phyloP scores from a whole-genome alignment of 2,329 filamentous ascomycete species.

The Fusarium devonianum region DNA sequence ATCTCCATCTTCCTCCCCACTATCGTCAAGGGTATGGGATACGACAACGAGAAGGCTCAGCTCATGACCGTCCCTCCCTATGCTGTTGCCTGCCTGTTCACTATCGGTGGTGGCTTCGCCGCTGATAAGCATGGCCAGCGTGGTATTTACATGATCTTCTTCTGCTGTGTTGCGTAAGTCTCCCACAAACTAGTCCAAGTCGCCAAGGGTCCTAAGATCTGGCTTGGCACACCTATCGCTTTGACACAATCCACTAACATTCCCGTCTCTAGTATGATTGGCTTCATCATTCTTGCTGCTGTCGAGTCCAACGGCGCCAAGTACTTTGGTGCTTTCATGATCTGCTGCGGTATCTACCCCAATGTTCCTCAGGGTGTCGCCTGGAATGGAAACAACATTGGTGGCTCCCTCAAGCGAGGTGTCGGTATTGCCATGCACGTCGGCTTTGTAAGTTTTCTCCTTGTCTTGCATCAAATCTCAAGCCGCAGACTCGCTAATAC shows the following conservation, averaged over 20 bases:
- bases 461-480: neutral
- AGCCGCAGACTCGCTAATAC: conserved; percentile 27
- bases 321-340: conserved; percentile 58
- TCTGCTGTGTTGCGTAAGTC: conserved; percentile 47
- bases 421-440: conserved; percentile 65
- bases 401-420: conserved; percentile 61
- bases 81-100: conserved; percentile 48
- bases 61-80: conserved; percentile 51
- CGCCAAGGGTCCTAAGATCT: conserved; percentile 15
- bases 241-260: conserved; percentile 19
- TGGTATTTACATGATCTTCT: conserved; percentile 49
- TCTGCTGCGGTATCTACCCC: conserved; percentile 54
- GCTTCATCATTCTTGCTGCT: conserved; percentile 45
- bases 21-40: conserved; percentile 48
- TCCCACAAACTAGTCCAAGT: conserved; percentile 3
- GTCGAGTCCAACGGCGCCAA: conserved; percentile 50
- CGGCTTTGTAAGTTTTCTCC: conserved; percentile 47
- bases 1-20: conserved; percentile 49
- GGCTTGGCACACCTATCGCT: conserved; percentile 11
- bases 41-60: conserved; percentile 48
- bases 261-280: conserved; percentile 38
- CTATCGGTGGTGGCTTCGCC: conserved; percentile 51
- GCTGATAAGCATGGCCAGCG: conserved; percentile 50
- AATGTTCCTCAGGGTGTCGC: conserved; percentile 63
- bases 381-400: conserved; percentile 68